Evolutionary conservation across 768 basidiomycete genomes (phyloP), one percentile per base, ranked within the genome.

Genomic region (Lanmaoa pseudosensibilis): DNA sequence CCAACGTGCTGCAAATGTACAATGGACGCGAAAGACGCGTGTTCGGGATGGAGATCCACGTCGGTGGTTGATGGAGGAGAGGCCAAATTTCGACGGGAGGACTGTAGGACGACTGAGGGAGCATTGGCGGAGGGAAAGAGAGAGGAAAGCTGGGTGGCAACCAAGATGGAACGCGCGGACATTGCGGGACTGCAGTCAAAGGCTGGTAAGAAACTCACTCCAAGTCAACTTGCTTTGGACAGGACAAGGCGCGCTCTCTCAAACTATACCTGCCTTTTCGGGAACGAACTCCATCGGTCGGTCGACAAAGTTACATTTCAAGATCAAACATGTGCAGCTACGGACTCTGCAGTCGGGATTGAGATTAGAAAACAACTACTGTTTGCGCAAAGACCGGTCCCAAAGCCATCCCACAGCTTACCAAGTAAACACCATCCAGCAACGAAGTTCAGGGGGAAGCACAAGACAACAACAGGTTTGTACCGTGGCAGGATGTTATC

Each of bases 21-120:
- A 50, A 85, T 61, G 19, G 80, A 78, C 33, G 87, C 79, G 67
- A 79, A 81, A 13, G 81, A 80, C 45, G 92, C 91, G 77, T 94
- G 92, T 70, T 92, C 89, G 12, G 78, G 71, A 44, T 83, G 84
- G 9, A 80, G 73, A 66, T 77, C 75, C 12, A 56, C 67, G 38
- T 73, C 73, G 6, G 70, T 70, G 1, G 74, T 67, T n/a, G 72
- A 65, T 33, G 78, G 63, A 19, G 81, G 77, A 34, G 84, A 65
- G 39, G 83, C 80, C 4, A 78, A 62, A 54, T 83, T 80, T 58
- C 79, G 79, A 55, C 83, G 83, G 51, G 79, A 73, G 8, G 90
- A 88, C 60, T 82, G 81, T 23, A 91, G 72, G 9, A 80, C 74
- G 49, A 84, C 70, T 0, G 80, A 78, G 10, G 78, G 75, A 0